Conservation (phyloP, 129 eudicot species). For the Helichrysum umbraculigerum region DNA sequence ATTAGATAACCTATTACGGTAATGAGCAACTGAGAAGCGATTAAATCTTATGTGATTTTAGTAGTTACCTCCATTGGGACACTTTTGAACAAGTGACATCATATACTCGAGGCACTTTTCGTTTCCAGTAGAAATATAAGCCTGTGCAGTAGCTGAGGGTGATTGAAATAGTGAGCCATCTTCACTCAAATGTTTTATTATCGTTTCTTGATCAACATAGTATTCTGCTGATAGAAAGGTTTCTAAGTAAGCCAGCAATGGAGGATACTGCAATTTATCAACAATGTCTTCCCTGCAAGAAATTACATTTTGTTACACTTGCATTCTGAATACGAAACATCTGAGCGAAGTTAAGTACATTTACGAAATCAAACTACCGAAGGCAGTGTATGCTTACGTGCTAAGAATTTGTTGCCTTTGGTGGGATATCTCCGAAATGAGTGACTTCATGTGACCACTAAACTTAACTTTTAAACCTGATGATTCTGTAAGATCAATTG, state of each 20-base stretch:
- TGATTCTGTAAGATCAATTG: conserved; percentile 42
- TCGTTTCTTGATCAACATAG: conserved; percentile 28
- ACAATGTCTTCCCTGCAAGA: conserved; percentile 42
- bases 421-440: conserved; percentile 21
- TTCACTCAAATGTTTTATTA: conserved; percentile 31
- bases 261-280: conserved; percentile 34
- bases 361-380: no score
- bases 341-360: no score
- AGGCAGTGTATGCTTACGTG: conserved; percentile 22
- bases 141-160: conserved; percentile 61
- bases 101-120: conserved; percentile 47
- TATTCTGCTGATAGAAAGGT: conserved; percentile 23
- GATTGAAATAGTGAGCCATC: conserved; percentile 60
- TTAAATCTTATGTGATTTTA: not conserved
- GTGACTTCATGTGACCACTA: conserved; percentile 18
- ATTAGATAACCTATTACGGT: not conserved
- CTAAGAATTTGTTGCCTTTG: conserved; percentile 37
- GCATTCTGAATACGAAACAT: no score
- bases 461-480: conserved; percentile 38
- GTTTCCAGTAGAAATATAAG: conserved; percentile 43
- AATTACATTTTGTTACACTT: not conserved
- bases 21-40: not conserved
- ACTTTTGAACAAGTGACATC: conserved; percentile 33
- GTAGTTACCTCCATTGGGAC: conserved; percentile 46
- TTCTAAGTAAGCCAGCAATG: conserved; percentile 47